A percentile compares a stretch with the other conserved stretches of the same genome.
These are phyloP conservation scores for Daldinia vernicosa DNA, from an alignment of 495 filamentous ascomycete genomes.

Conservation along the genomic window DNA sequence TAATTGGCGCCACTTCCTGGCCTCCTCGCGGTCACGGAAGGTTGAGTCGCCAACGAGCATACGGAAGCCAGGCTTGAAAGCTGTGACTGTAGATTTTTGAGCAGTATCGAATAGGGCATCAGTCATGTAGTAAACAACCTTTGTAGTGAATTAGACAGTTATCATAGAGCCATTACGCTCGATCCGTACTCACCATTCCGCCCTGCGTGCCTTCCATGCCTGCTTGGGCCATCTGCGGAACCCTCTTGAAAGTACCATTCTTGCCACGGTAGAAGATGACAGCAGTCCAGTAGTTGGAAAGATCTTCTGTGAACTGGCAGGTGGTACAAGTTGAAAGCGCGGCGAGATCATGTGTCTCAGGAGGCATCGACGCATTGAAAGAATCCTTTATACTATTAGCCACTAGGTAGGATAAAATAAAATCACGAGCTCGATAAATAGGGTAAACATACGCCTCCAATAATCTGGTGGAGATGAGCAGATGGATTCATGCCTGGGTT, in stretches of 20 bases:
- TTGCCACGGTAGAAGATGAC: constrained; percentile 51
- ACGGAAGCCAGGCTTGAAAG: constrained; percentile 59
- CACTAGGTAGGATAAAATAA: background rate
- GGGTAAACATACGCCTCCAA: constrained; percentile 62
- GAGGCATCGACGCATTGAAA: constrained; percentile 51
- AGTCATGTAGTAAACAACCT: constrained; percentile 62
- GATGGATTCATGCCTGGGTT: constrained; percentile 51
- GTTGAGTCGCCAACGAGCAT: constrained; percentile 53
- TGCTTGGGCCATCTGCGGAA: constrained; percentile 54
- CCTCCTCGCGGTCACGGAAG: constrained; percentile 46
- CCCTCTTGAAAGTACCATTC: constrained; percentile 52
- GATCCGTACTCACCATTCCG: constrained; percentile 43
- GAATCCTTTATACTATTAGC: constrained; percentile 40
- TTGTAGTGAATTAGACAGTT: constrained; percentile 7
- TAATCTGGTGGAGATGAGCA: constrained; percentile 57
- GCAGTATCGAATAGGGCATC: constrained; percentile 58
- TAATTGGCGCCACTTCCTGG: constrained; percentile 49
- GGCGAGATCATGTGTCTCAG: constrained; percentile 45
- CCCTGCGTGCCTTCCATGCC: constrained; percentile 54
- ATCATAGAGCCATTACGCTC: background rate
- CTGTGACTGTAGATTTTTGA: constrained; percentile 55
- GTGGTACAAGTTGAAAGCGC: constrained; percentile 52
- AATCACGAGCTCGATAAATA: constrained; percentile 44
- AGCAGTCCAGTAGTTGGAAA: constrained; percentile 58
- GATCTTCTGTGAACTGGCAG: constrained; percentile 53